A percentile compares a stretch with the other conserved stretches of the same genome.
phyloP scores from a whole-genome alignment of 2,329 filamentous ascomycete species.

The Colletotrichum viniferum region DNA sequence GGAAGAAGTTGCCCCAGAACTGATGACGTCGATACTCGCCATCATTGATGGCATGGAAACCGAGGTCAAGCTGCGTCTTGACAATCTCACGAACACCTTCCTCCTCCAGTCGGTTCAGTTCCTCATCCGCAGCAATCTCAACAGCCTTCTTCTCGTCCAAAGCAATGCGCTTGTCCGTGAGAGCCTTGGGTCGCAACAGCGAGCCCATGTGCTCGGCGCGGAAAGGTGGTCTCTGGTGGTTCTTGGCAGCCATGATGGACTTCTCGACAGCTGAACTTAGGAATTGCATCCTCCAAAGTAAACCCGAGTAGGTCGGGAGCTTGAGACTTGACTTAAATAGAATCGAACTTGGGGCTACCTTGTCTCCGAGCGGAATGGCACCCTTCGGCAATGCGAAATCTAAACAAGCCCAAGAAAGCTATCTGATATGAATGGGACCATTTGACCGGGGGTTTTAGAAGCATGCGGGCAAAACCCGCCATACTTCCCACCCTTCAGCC shows the following conservation, averaged over 20 bases:
- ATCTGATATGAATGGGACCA: not conserved
- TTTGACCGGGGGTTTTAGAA: not conserved
- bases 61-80: constrained; percentile 69
- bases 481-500: not conserved
- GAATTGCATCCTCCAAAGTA: not conserved
- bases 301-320: not conserved
- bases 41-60: constrained; percentile 70
- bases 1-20: constrained; percentile 38
- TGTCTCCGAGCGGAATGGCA: not conserved
- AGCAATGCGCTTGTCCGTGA: constrained; percentile 33
- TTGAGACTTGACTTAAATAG: not conserved
- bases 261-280: not conserved
- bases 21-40: constrained; percentile 65
- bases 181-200: constrained; percentile 65
- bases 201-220: constrained; percentile 79
- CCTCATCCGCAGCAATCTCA: constrained; percentile 47
- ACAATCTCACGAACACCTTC: constrained; percentile 70
- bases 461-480: not conserved
- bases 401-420: not conserved
- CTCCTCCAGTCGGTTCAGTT: constrained; percentile 66
- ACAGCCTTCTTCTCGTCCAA: constrained; percentile 30
- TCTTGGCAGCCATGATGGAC: constrained; percentile 8
- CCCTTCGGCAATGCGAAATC: not conserved
- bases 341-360: not conserved
- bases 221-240: constrained; percentile 56